Conservation (phyloP, 805 yeast genomes). For the Metschnikowia proteae region DNA sequence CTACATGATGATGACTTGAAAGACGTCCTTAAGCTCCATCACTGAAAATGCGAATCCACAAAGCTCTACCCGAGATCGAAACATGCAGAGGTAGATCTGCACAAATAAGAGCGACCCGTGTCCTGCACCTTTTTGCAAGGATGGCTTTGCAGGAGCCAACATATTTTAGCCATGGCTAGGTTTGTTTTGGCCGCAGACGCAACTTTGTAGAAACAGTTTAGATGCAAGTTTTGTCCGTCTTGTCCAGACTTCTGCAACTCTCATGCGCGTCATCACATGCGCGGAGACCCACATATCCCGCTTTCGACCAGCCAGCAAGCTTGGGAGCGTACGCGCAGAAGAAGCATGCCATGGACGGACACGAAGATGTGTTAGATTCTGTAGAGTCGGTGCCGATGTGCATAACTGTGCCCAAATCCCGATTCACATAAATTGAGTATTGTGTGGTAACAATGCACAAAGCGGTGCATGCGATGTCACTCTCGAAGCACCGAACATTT, state of each 20-base stretch:
- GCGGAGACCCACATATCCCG: not conserved
- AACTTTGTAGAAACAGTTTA: not conserved
- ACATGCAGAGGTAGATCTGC: not conserved
- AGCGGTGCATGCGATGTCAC: not conserved
- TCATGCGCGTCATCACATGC: not conserved
- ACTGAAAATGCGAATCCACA: too few species aligned
- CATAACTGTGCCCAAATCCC: too few species aligned
- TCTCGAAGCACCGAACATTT: slow-evolving; percentile 1
- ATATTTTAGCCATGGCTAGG: not conserved
- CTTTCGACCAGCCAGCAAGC: not conserved
- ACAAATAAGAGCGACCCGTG: not conserved
- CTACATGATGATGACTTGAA: not conserved
- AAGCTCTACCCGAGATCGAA: not conserved
- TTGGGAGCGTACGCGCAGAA: not conserved
- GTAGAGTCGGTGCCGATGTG: too few species aligned
- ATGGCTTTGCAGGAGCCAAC: not conserved
- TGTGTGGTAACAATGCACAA: not conserved
- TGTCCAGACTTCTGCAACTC: not conserved
- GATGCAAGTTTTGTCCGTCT: not conserved
- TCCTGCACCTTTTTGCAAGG: not conserved
- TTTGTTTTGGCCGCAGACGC: not conserved
- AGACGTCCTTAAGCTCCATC: too few species aligned
- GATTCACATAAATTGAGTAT: not conserved
- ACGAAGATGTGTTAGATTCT: not conserved
- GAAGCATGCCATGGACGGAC: not conserved